Base-by-base conservation (phyloP, 2,329 filamentous ascomycete genomes). In the Fusarium mangiferae region DNA sequence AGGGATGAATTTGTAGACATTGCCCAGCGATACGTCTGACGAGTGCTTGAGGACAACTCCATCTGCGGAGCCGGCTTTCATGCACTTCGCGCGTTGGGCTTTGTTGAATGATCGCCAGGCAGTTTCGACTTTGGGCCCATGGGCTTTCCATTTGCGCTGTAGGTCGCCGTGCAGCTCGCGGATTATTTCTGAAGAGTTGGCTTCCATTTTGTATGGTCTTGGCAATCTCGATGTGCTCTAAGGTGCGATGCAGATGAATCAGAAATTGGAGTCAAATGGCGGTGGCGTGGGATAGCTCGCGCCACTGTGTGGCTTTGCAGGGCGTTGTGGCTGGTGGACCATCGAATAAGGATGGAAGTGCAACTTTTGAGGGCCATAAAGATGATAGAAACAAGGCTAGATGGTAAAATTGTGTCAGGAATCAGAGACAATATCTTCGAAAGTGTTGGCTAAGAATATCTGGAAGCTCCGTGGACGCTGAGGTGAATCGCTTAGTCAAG, bases 71-170 rank as follows among this genome's bases (percentile, higher is more conserved):
- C 82, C 83, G 5, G 73, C 82, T 48, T 78, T 82, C 56, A 86
- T 68, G 56, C 80, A 82, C 66, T 71, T 76, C 22, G 70, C 71
- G 7, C 84, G 82, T 42, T 83, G 81, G 11, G 28, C 68, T 39
- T 77, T 78, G 66, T 73, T 71, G 46, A 87, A 82, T 0, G 79
- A 82, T 13, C 77, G 79, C 85, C 85, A 87, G n/a, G 81, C 73
- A 4, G 75, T 48, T 59, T 83, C 77, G n/a, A 87, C 64, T 5
- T 70, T 76, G n/a, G 78, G 7, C 3, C 75, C 80, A 64, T 86
- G 82, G 3, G 66, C 74, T 49, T 13, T n/a, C 28, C 46, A 49
- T n/a, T 49, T n/a, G 22, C 46, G 46, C 28, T 49, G 22, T 0
- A 33, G 18, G 22, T 49, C 46, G 2, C 7, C 7, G 11, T 49